Evolutionary conservation across 1,139 yeast species (phyloP).

Genomic region (Yamadazyma atlantica): DNA sequence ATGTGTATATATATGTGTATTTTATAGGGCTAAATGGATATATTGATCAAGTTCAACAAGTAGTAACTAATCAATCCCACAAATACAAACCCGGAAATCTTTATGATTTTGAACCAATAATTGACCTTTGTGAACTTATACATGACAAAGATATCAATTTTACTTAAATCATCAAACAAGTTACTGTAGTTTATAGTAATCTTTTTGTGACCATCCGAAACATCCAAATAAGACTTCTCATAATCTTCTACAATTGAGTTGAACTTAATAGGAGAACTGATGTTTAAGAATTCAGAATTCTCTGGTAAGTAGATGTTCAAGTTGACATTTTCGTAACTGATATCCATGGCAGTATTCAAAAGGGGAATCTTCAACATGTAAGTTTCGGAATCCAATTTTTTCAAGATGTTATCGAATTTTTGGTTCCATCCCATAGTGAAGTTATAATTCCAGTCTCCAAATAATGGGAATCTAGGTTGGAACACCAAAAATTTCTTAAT

Average conservation of each 20-base stretch:
- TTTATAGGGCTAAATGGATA: slow-evolving; percentile 21
- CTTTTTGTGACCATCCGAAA: slow-evolving; percentile 75
- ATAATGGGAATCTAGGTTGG: slow-evolving; percentile 86
- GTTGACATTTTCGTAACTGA: slow-evolving; percentile 62
- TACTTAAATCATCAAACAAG: slow-evolving; percentile 68
- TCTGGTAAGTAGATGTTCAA: slow-evolving; percentile 81
- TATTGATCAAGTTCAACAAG: slow-evolving; percentile 41
- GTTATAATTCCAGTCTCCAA: slow-evolving; percentile 96
- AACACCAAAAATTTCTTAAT: slow-evolving; percentile 52
- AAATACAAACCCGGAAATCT: slow-evolving; percentile 64
- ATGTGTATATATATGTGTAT: neutral
- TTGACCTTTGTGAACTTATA: slow-evolving; percentile 60
- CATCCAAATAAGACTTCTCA: slow-evolving; percentile 73
- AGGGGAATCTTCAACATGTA: slow-evolving; percentile 70
- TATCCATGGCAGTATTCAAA: slow-evolving; percentile 68
- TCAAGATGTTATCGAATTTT: slow-evolving; percentile 53
- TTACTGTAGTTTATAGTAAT: slow-evolving; percentile 62
- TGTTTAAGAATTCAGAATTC: slow-evolving; percentile 66
- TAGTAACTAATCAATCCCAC: slow-evolving; percentile 61
- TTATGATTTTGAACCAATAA: slow-evolving; percentile 63
- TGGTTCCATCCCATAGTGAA: slow-evolving; percentile 93
- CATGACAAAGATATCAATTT: slow-evolving; percentile 55
- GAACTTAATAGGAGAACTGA: slow-evolving; percentile 57
- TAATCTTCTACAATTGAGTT: slow-evolving; percentile 33
- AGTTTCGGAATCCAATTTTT: slow-evolving; percentile 44